Evolutionary conservation across 345 rosid genomes (phyloP).

Genomic region (Erodium maritimum): DNA sequence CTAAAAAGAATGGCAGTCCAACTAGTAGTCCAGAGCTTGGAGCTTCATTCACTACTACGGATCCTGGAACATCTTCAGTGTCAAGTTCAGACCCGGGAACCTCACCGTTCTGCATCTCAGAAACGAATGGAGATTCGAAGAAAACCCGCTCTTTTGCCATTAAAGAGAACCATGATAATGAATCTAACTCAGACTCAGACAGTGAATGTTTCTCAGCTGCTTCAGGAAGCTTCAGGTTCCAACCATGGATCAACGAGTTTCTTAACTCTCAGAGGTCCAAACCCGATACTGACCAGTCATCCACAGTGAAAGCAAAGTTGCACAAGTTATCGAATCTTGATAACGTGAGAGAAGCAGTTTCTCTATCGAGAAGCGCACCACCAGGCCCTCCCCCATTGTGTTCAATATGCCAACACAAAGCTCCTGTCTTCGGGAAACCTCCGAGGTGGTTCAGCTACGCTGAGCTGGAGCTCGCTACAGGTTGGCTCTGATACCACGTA

Average conservation of each 20-base stretch:
- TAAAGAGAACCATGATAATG: conserved; percentile 45
- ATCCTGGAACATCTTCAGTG: conserved; percentile 88
- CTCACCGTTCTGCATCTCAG: conserved; percentile 64
- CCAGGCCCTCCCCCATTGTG: conserved; percentile 95
- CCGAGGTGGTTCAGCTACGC: conserved; percentile 92
- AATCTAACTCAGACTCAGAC: conserved; percentile 74
- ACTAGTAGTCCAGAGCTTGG: conserved; percentile 93
- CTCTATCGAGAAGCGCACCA: conserved; percentile 71
- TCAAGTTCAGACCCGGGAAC: conserved; percentile 95
- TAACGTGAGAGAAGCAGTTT: conserved; percentile 73
- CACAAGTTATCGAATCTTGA: conserved; percentile 24
- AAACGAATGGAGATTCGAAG: conserved; percentile 48
- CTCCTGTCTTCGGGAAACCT: conserved; percentile 94
- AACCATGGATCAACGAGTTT: conserved; percentile 75
- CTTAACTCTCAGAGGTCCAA: conserved; percentile 25
- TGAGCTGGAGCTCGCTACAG: conserved; percentile 93
- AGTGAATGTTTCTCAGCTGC: conserved; percentile 62
- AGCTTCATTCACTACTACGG: conserved; percentile 90
- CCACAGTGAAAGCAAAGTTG: conserved; percentile 12
- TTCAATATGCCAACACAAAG: conserved; percentile 94
- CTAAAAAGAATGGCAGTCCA: conserved; percentile 48
- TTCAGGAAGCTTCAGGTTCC: conserved; percentile 72
- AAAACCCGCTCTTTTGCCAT: conserved; percentile 46
- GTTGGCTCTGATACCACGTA: too few species aligned
- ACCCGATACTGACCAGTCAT: conserved; percentile 10